Evolutionary conservation across 2,329 filamentous ascomycete genomes (phyloP).

Genomic region (Tolypocladium amazonense): DNA sequence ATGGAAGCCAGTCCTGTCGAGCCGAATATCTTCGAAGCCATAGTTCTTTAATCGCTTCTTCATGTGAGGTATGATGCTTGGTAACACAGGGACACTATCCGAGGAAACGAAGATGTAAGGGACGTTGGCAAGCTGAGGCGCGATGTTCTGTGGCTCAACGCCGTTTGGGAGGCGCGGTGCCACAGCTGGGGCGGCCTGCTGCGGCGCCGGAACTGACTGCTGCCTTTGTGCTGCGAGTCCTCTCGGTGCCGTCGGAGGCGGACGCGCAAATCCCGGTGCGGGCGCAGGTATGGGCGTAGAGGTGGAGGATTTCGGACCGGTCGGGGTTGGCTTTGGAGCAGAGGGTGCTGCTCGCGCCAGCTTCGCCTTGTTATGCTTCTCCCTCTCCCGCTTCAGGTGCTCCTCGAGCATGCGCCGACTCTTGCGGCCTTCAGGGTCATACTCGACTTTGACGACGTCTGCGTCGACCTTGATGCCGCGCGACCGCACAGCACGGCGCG

Average conservation of each 20-base stretch:
- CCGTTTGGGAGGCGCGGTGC: slow-evolving; percentile 28
- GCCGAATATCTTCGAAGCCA: slow-evolving; percentile 68
- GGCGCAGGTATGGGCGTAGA: slow-evolving; percentile 5
- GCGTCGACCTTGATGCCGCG: slow-evolving; percentile 73
- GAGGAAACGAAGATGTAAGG: slow-evolving; percentile 90
- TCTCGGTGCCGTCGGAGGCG: slow-evolving; percentile 78
- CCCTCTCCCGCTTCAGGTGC: slow-evolving; percentile 57
- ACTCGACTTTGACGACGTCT: slow-evolving; percentile 68
- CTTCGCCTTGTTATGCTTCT: slow-evolving; percentile 38
- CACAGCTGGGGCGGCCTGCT: slow-evolving; percentile 17
- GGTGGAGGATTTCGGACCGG: slow-evolving; percentile 23
- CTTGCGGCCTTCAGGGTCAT: slow-evolving; percentile 78
- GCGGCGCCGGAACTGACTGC: slow-evolving; percentile 11
- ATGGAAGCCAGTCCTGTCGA: slow-evolving; percentile 82
- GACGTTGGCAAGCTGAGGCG: slow-evolving; percentile 60
- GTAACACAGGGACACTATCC: slow-evolving; percentile 75
- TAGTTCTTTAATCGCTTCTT: slow-evolving; percentile 81
- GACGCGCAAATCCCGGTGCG: slow-evolving; percentile 21
- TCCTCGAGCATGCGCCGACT: slow-evolving; percentile 70
- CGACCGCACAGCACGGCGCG: slow-evolving; percentile 66
- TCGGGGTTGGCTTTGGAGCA: slow-evolving; percentile 22
- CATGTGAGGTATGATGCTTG: slow-evolving; percentile 78
- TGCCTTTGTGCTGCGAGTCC: slow-evolving; percentile 55
- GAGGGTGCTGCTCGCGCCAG: slow-evolving; percentile 16
- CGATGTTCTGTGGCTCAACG: slow-evolving; percentile 56